A percentile compares a stretch with the other conserved stretches of the same genome.
Evolutionary conservation across 305 asterid genomes (phyloP).

Genomic region (Lippia alba): DNA sequence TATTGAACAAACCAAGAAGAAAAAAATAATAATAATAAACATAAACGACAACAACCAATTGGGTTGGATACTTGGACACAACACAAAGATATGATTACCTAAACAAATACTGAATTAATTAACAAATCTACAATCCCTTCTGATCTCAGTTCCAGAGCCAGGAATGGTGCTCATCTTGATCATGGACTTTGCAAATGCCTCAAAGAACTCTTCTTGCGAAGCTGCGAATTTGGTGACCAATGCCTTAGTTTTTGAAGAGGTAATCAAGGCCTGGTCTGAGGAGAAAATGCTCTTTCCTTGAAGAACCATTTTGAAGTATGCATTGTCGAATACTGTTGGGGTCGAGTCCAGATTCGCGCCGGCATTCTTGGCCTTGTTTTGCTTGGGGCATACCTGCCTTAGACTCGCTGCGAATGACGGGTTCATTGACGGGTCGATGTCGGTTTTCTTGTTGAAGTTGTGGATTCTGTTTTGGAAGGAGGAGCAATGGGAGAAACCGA

Average conservation of each 20-base stretch:
- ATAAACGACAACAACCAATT: too few species aligned
- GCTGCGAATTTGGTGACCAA: slow-evolving; percentile 46
- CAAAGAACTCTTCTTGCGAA: slow-evolving; percentile 43
- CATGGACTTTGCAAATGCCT: slow-evolving; percentile 54
- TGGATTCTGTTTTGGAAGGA: slow-evolving; percentile 63
- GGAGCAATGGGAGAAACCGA: slow-evolving; percentile 63
- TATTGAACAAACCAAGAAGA: too few species aligned
- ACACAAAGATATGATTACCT: neutral
- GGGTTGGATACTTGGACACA: too few species aligned
- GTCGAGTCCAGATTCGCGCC: slow-evolving; percentile 52
- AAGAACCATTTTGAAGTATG: slow-evolving; percentile 50
- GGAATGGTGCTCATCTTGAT: slow-evolving; percentile 53
- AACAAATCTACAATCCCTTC: slow-evolving; percentile 45
- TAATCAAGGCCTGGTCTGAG: slow-evolving; percentile 56
- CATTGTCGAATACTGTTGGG: slow-evolving; percentile 57
- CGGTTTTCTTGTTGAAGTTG: slow-evolving; percentile 47
- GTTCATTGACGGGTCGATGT: slow-evolving; percentile 48
- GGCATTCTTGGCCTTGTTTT: slow-evolving; percentile 52
- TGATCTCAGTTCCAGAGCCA: slow-evolving; percentile 51
- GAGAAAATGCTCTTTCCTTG: slow-evolving; percentile 57
- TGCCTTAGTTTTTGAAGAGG: slow-evolving; percentile 42
- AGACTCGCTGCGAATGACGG: slow-evolving; percentile 47
- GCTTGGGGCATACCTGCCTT: slow-evolving; percentile 47
- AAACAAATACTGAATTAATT: slow-evolving; percentile 28
- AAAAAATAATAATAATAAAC: too few species aligned